Percentiles rank a stretch among this genome's conserved stretches.
These are phyloP conservation scores for Porodaedalea pini DNA, from an alignment of 1,284 basidiomycete species.

Conservation along the genomic window DNA sequence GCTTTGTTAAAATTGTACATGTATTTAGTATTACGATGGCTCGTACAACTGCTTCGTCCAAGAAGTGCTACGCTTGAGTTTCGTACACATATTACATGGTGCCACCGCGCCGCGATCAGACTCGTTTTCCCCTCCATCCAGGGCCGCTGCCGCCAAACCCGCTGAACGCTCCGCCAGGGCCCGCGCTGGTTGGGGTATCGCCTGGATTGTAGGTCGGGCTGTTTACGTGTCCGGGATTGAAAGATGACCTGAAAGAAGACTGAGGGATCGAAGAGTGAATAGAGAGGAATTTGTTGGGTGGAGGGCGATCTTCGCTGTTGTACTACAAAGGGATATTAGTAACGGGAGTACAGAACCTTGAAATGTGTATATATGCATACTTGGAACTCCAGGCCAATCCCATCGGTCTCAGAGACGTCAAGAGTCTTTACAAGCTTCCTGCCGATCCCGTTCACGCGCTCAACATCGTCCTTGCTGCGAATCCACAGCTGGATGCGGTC, in stretches of 20 bases:
- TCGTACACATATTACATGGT: not conserved
- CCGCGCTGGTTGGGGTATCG: slow-evolving; percentile 17
- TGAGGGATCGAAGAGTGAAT: slow-evolving; percentile 61
- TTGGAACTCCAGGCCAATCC: slow-evolving; percentile 87
- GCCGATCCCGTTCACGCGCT: slow-evolving; percentile 79
- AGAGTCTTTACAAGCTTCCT: slow-evolving; percentile 77
- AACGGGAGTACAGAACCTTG: slow-evolving; percentile 7
- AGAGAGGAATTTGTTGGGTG: slow-evolving; percentile 74
- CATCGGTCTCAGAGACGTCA: slow-evolving; percentile 74
- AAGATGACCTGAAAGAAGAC: slow-evolving; percentile 61
- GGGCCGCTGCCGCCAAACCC: slow-evolving; percentile 43
- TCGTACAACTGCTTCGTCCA: too few species aligned
- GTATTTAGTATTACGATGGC: too few species aligned
- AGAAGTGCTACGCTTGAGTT: not conserved
- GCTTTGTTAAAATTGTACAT: too few species aligned
- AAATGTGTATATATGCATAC: slow-evolving; percentile 37
- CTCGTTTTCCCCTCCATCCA: slow-evolving; percentile 29
- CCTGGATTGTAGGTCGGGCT: slow-evolving; percentile 8
- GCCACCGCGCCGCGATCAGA: not conserved
- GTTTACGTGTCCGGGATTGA: slow-evolving; percentile 37
- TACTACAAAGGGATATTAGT: slow-evolving; percentile 42
- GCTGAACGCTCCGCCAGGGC: slow-evolving; percentile 43
- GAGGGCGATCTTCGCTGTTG: slow-evolving; percentile 77
- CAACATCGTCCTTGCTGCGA: slow-evolving; percentile 76
- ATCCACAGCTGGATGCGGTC: slow-evolving; percentile 92